Evolutionary conservation across 345 rosid genomes (phyloP).

Genomic region (Boechera stricta): DNA sequence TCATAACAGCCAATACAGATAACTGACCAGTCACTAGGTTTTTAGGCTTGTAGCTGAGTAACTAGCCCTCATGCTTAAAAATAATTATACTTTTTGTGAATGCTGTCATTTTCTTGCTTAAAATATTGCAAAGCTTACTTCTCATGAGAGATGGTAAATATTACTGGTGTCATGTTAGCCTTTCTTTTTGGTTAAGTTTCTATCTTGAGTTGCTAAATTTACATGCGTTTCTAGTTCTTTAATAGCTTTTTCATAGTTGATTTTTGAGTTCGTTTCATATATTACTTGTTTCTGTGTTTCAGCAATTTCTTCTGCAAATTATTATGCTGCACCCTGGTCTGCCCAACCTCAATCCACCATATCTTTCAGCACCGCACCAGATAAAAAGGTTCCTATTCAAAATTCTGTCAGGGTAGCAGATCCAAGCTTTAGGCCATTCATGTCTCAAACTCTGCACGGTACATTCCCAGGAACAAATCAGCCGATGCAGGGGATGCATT

Average conservation of each 20-base stretch:
- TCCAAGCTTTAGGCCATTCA: slow-evolving; percentile 60
- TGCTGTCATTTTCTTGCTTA: neutral
- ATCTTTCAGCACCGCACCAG: slow-evolving; percentile 53
- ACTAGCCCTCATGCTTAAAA: neutral
- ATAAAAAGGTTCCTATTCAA: slow-evolving; percentile 60
- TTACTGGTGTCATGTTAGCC: neutral
- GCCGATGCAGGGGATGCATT: slow-evolving; percentile 58
- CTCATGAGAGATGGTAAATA: neutral
- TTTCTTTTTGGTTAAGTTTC: slow-evolving; percentile 13
- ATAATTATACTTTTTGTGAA: neutral
- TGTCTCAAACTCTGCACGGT: slow-evolving; percentile 58
- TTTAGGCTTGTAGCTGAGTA: neutral
- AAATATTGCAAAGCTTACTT: neutral
- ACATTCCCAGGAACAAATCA: slow-evolving; percentile 60
- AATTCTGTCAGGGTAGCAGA: slow-evolving; percentile 55
- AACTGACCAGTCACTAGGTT: neutral
- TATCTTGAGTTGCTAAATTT: neutral
- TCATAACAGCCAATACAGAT: neutral
- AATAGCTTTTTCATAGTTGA: neutral
- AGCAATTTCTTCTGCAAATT: slow-evolving; percentile 67
- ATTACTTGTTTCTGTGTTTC: slow-evolving; percentile 49
- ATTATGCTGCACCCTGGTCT: slow-evolving; percentile 76
- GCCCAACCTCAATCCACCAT: slow-evolving; percentile 60
- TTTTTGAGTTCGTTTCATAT: neutral
- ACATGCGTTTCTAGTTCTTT: slow-evolving; percentile 3